phyloP scores from a whole-genome alignment of 768 basidiomycete species.

The Mycena crocata region DNA sequence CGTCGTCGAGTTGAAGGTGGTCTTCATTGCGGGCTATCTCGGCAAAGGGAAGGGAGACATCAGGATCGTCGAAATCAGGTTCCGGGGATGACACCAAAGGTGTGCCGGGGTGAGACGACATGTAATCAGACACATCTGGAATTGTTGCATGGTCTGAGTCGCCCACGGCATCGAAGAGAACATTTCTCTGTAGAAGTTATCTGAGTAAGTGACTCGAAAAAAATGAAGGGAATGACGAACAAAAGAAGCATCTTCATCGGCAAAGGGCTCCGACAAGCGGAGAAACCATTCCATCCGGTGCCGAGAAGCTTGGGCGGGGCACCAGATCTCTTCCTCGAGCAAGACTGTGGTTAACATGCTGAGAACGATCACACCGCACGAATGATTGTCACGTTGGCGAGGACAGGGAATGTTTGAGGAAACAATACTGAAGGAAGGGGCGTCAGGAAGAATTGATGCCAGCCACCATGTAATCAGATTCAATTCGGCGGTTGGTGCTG shows the following conservation, averaged over 20 bases:
- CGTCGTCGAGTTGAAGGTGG: background rate
- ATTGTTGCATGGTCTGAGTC: background rate
- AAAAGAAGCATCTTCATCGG: background rate
- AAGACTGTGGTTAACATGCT: background rate
- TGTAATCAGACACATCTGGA: background rate
- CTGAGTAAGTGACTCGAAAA: background rate
- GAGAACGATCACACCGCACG: constrained; percentile 10
- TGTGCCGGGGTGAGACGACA: background rate
- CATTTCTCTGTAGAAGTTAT: background rate
- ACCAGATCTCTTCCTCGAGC: background rate
- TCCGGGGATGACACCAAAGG: background rate
- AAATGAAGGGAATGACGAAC: background rate
- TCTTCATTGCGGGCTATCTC: background rate
- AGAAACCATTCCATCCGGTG: constrained; percentile 5
- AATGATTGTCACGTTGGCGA: constrained; percentile 1
- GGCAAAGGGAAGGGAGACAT: background rate
- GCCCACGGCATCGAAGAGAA: background rate
- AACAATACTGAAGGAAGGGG: background rate
- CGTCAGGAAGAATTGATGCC: background rate
- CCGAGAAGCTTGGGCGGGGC: background rate
- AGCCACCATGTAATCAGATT: constrained; percentile 8
- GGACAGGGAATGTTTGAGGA: background rate
- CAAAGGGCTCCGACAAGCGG: background rate
- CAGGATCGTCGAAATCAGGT: background rate
- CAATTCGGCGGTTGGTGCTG: background rate